A percentile compares a stretch with the other conserved stretches of the same genome.
Conservation (phyloP, 2,329 filamentous ascomycete species). For the Colletotrichum liaoningense region DNA sequence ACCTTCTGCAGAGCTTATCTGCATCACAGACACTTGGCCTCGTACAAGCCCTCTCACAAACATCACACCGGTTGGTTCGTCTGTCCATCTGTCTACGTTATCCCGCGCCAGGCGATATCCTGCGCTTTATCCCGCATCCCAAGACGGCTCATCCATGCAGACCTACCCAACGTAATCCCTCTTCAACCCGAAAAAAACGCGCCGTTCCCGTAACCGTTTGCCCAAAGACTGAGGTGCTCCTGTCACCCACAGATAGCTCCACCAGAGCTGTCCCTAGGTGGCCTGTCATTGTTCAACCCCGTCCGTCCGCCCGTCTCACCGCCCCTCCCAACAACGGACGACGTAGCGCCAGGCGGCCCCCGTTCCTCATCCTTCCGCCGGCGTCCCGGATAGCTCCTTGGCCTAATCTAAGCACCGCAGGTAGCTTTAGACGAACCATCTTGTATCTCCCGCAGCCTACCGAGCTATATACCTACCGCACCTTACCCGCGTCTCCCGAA, state of each 20-base stretch:
- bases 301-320: background rate
- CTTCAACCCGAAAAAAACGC: background rate
- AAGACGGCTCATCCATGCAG: background rate
- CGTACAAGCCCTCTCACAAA: background rate
- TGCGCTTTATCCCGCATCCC: background rate
- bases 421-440: slow-evolving; percentile 13
- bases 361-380: background rate
- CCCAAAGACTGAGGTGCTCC: background rate
- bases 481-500: background rate
- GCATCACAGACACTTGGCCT: background rate
- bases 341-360: background rate
- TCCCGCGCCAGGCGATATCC: background rate
- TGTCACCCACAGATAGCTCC: background rate
- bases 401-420: background rate
- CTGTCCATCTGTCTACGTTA: background rate
- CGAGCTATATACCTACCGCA: background rate
- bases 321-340: background rate
- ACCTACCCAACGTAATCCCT: background rate
- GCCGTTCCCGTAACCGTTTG: background rate
- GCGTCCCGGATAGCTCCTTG: background rate
- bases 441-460: background rate
- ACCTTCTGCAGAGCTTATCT: background rate
- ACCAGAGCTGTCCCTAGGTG: background rate
- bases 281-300: background rate
- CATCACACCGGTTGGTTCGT: background rate